phyloP scores from a whole-genome alignment of 441 rosid genomes.

The Euphorbia schlechtendalii region DNA sequence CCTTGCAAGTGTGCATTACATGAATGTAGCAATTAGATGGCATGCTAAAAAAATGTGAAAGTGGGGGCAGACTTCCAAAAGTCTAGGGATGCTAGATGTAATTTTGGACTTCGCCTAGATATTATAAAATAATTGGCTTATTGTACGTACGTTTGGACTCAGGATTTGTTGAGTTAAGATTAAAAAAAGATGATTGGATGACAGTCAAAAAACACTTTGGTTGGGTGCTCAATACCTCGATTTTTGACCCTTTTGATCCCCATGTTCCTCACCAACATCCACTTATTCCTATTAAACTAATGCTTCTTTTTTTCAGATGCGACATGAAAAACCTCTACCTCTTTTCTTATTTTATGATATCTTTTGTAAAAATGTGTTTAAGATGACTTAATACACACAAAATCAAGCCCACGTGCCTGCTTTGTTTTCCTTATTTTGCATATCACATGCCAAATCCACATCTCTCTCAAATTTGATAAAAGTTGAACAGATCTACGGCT shows the following conservation, averaged over 20 bases:
- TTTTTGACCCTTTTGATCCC: conserved; percentile 3
- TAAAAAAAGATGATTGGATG: background rate
- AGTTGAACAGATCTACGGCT: no score
- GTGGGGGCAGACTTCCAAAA: background rate
- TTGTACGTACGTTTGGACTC: background rate
- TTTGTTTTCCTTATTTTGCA: conserved; percentile 12
- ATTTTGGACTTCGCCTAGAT: conserved; percentile 4
- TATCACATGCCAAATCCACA: conserved; percentile 4
- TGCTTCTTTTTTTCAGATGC: background rate
- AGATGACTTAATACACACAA: background rate
- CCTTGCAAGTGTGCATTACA: conserved; percentile 5
- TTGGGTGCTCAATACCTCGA: conserved; percentile 12
- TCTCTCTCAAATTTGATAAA: conserved; percentile 13
- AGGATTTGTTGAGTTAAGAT: background rate
- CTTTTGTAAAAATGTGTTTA: background rate
- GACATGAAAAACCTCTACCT: background rate
- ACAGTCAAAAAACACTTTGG: background rate
- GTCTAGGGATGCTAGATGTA: conserved; percentile 8
- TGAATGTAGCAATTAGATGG: conserved; percentile 7
- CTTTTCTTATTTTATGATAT: background rate
- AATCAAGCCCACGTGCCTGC: background rate
- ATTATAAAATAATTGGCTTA: background rate
- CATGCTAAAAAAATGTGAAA: background rate
- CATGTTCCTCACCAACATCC: background rate
- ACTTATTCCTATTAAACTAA: no score